A percentile compares a stretch with the other conserved stretches of the same genome.
phyloP scores from a whole-genome alignment of 495 filamentous ascomycete species.

The Elasticomyces elasticus region DNA sequence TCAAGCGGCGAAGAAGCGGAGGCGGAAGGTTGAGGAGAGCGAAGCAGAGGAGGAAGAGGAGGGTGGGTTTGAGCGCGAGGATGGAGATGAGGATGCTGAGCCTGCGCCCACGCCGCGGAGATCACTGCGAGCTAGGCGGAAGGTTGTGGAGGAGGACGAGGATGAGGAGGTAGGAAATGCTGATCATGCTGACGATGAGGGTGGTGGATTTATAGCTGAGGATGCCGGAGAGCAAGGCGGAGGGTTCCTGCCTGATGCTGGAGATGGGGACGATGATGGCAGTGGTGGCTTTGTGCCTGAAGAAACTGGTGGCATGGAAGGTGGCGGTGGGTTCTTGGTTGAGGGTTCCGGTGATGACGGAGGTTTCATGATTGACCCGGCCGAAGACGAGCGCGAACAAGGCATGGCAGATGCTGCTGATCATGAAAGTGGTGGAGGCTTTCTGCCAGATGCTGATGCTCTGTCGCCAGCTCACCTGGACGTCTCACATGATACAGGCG shows the following conservation, averaged over 20 bases:
- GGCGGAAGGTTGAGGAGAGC: neutral
- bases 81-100: neutral
- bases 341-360: conserved; percentile 11
- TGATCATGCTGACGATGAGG: neutral
- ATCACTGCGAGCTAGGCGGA: neutral
- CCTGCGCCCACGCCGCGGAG: neutral
- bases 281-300: conserved; percentile 7
- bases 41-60: neutral
- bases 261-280: conserved; percentile 6
- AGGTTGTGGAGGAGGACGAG: neutral
- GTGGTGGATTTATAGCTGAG: neutral
- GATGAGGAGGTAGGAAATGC: neutral
- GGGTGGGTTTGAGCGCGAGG: neutral
- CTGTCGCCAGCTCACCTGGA: neutral
- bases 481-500: too few species aligned
- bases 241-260: neutral
- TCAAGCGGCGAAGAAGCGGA: neutral
- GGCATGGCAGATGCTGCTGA: conserved; percentile 3
- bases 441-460: conserved; percentile 15
- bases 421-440: conserved; percentile 12
- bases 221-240: neutral
- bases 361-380: conserved; percentile 20
- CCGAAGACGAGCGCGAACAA: neutral
- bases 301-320: neutral
- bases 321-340: conserved; percentile 14